Base-by-base conservation (phyloP, 495 filamentous ascomycete species). In the Aspergillus olivimuriae region DNA sequence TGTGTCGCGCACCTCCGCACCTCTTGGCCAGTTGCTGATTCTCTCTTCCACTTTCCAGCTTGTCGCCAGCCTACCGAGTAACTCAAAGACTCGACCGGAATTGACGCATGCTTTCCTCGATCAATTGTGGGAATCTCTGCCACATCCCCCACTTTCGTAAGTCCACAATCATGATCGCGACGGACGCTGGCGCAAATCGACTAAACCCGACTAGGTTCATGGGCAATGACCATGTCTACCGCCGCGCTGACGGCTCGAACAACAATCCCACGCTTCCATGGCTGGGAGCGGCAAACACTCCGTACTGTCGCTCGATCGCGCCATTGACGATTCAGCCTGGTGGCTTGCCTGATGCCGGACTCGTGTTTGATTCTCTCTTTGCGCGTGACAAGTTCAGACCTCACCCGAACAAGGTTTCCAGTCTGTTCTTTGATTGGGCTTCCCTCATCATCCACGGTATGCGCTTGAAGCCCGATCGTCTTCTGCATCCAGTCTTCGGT, bases 201-300 rank as follows among this genome's bases (percentile, higher is more conserved):
- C 60, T 50, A 54, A 17, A 21, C 20, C 8, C 11, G 2, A 20
- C 50, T 33, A 74, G 70, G 32, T 86, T 76, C 50, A 65, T 86
- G 52, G 83, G 83, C 15, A 75, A 82, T 41, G 73, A 83, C 33
- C 81, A 73, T 51, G 58, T 70, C 41, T 89, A 86, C 52, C 74
- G 84, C n/a, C 73, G 72, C 35, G 82, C 82, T 2, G 84, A 89
- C 65, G 84, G 84, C n/a, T 85, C 79, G 0, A 74, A 78, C 53
- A 80, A 81, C 56, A 80, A 78, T 52, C 71, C 75, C 36, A 71
- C 73, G 28, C 68, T 71, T 40, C 76, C 76, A 4, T 71, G 72
- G 64, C 53, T 80, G 34, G 76, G 75, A 38, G 72, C 72, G 43
- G 75, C 75, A 15, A 74, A 75, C 51, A 77, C 74, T 15, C 56